Evolutionary conservation across 2,329 filamentous ascomycete species (phyloP).

Genomic region (Davidsoniella neocaledoniae): DNA sequence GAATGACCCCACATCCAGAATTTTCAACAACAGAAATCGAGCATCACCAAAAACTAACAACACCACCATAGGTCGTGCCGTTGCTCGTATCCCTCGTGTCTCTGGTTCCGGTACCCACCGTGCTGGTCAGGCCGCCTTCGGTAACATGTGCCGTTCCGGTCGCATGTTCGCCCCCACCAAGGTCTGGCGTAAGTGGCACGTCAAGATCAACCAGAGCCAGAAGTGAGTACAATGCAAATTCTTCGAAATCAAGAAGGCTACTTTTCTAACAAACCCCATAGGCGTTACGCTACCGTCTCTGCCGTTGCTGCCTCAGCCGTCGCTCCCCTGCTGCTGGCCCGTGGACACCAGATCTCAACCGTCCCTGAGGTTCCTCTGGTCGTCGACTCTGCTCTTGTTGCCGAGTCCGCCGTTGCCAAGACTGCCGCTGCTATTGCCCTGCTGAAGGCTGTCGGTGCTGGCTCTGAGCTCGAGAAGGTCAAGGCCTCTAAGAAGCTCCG

Average conservation of each 20-base stretch:
- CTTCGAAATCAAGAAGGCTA: not conserved
- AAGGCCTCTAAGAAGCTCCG: slow-evolving; percentile 92
- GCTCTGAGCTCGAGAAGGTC: slow-evolving; percentile 85
- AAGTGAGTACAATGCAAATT: slow-evolving; percentile 42
- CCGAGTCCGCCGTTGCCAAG: slow-evolving; percentile 64
- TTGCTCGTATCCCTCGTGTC: slow-evolving; percentile 99
- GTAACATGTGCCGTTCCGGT: slow-evolving; percentile 99
- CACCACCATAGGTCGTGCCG: slow-evolving; percentile 64
- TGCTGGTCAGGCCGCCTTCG: slow-evolving; percentile 98
- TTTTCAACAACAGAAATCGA: not conserved
- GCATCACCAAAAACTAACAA: slow-evolving; percentile 2
- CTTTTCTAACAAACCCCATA: slow-evolving; percentile 22
- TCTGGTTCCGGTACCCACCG: slow-evolving; percentile 99
- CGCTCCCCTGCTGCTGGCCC: slow-evolving; percentile 85
- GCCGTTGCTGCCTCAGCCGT: slow-evolving; percentile 93
- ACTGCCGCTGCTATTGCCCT: slow-evolving; percentile 75
- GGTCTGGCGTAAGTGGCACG: slow-evolving; percentile 99
- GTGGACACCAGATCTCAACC: slow-evolving; percentile 84
- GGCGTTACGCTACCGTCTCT: slow-evolving; percentile 94
- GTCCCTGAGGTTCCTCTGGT: slow-evolving; percentile 96
- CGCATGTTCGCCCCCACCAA: slow-evolving; percentile 99
- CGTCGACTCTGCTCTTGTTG: slow-evolving; percentile 78
- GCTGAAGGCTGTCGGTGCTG: slow-evolving; percentile 80
- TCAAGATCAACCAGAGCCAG: slow-evolving; percentile 99
- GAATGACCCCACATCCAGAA: not conserved